Base-by-base conservation (phyloP, 2,329 filamentous ascomycete genomes). In the Fusarium dlaminii region DNA sequence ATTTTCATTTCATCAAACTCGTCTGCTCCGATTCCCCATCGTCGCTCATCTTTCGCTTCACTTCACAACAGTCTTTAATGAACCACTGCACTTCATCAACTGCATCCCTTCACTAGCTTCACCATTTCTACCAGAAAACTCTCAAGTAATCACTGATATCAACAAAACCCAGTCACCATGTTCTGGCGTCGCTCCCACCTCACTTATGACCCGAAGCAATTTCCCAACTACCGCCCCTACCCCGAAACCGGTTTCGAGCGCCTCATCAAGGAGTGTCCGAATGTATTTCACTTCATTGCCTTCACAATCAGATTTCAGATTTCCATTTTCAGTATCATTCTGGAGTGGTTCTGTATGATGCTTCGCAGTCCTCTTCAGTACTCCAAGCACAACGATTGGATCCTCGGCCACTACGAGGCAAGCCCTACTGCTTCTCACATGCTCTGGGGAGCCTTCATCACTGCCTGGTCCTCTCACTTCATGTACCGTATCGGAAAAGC, bases 151-250 rank as follows among this genome's bases (percentile, higher is more conserved):
- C 15, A 58, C 49, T 46, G 29, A 43, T 27, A 45, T 24, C 22
- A 17, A 39, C 34, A 10, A 24, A 39, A 24, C 45, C 40, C 37
- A 45, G 52, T 54, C 58, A 66, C 24, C 14, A 70, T 73, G 59
- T 42, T 74, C 49, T 66, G 46, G 60, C 36, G 20, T 40, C 51
- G 42, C 12, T 48, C 56, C 17, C 52, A 27, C 39, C 70, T 55
- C 24, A 37, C 52, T 13, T 74, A 74, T 37, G 72, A 74, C 43
- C 72, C 68, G 24, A 73, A 72, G 30, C 60, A 74, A 11, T 74
- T 63, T 32, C 72, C 72, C 20, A 62, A 65, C 55, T 74, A 74
- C 36, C 58, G 46, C 39, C 68, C 69, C 4, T 29, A 63, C 27
- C 54, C 54, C 5, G 34, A 66, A 32, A 72, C 56, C 18, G 30